Base-by-base conservation (phyloP, 179 eudicot genomes). In the Actinidia arguta region DNA sequence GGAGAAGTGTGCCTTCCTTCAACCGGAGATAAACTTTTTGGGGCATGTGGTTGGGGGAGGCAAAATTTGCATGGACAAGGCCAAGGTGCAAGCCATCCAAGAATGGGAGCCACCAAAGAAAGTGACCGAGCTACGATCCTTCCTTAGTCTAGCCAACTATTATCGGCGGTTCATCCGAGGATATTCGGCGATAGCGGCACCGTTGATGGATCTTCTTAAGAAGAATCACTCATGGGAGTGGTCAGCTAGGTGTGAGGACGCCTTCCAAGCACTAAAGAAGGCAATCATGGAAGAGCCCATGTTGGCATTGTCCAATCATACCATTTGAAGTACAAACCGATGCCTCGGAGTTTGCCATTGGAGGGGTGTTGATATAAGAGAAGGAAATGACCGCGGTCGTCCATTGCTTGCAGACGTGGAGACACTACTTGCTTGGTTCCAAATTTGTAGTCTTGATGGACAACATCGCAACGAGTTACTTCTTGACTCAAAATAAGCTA, bases 181-280 rank as follows among this genome's bases (percentile, higher is more conserved):
- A 3, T 71, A 71, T 47, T 71, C 51, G 22, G 22, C 36, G 0
- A 71, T 13, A 1, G 27, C 0, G 13, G 4, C 55, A 51, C 27
- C 36, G 2, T 25, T 73, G 16, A 48, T 58, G 8, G 39, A 73
- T 4, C 47, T 73, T 11, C 55, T 46, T 0, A 73, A 46, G 17
- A 73, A 51, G 56, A 46, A 73, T 6, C 47, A 44, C 5, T 24
- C 6, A 39, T 71, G 52, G 42, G 42, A 1, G 36, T 31, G 36
- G 36, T 0, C 36, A 2, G 36, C 36, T 31, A 31, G 2, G 36
- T 31, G 36, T 31, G 17, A 56, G 16, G 24, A 3, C 1, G 73
- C 85, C 22, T 83, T 83, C 59, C 39, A 70, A 3, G 17, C 8
- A 0, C 24, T 83, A 20, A 62, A 62, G 31, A 8, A 62, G 11